Evolutionary conservation across 2,329 filamentous ascomycete genomes (phyloP).

Genomic region (Tolypocladium endophyticum): DNA sequence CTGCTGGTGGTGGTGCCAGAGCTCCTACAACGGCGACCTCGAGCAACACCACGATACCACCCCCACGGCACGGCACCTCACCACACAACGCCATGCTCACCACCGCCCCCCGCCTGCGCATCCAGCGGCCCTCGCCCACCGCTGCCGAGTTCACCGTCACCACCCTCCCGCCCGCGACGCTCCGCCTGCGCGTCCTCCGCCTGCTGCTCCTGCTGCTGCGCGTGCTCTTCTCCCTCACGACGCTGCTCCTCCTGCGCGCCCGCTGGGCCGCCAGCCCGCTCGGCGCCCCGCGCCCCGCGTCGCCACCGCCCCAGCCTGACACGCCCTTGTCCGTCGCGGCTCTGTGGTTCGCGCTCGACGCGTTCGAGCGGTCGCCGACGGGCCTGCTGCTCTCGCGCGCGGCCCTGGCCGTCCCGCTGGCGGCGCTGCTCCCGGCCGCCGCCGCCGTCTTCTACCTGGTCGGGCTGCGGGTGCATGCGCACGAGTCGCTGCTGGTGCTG

Average conservation of each 20-base stretch:
- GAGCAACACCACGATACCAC: neutral
- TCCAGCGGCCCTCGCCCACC: conserved; percentile 66
- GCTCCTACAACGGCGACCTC: neutral
- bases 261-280: conserved; percentile 29
- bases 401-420: conserved; percentile 24
- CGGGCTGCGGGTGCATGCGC: conserved; percentile 38
- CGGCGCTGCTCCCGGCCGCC: conserved; percentile 27
- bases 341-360: conserved; percentile 15
- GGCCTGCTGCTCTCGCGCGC: conserved; percentile 19
- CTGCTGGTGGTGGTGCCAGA: neutral
- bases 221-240: conserved; percentile 28
- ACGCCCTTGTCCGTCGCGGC: conserved; percentile 9
- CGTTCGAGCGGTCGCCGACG: conserved; percentile 19
- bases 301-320: conserved; percentile 6
- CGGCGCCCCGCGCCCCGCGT: conserved; percentile 8
- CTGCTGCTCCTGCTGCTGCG: conserved; percentile 32
- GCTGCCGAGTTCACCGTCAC: conserved; percentile 91
- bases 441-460: conserved; percentile 30
- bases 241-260: conserved; percentile 39
- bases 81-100: conserved; percentile 40
- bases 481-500: conserved; percentile 82
- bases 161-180: conserved; percentile 51
- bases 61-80: neutral
- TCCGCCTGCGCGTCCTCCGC: conserved; percentile 35
- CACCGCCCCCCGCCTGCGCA: conserved; percentile 47